A percentile compares a stretch with the other conserved stretches of the same genome.
Evolutionary conservation across 768 basidiomycete genomes (phyloP).

Genomic region (Rhodotorula kratochvilovae): DNA sequence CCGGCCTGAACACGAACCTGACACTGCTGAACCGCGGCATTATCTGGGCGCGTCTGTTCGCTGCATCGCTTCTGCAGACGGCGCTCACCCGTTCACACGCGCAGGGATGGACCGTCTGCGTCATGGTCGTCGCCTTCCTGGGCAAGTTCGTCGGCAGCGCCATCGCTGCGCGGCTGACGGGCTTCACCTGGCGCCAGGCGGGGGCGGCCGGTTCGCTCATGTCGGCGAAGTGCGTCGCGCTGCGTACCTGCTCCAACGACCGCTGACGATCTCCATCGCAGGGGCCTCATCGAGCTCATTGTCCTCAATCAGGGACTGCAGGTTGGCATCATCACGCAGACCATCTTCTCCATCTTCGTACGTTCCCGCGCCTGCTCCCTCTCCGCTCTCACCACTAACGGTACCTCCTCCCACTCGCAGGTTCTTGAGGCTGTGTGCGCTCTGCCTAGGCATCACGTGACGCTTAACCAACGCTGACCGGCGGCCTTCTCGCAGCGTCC

Average conservation of each 20-base stretch:
- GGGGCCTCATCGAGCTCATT: slow-evolving; percentile 73
- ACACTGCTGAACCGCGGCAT: slow-evolving; percentile 68
- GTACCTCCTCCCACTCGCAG: not conserved
- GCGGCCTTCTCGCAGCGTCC: slow-evolving; percentile 56
- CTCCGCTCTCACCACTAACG: not conserved
- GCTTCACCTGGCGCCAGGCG: slow-evolving; percentile 71
- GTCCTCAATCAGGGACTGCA: slow-evolving; percentile 61
- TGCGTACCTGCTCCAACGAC: not conserved
- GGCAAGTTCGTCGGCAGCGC: slow-evolving; percentile 75
- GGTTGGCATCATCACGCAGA: slow-evolving; percentile 59
- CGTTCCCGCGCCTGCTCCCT: slow-evolving; percentile 46
- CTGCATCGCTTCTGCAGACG: too few species aligned
- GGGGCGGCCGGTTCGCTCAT: slow-evolving; percentile 80
- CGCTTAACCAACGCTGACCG: not conserved
- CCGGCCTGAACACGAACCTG: slow-evolving; percentile 75
- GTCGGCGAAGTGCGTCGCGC: slow-evolving; percentile 73
- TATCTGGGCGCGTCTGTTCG: slow-evolving; percentile 53
- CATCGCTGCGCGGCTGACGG: slow-evolving; percentile 56
- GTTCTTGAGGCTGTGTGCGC: slow-evolving; percentile 33
- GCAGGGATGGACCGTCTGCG: slow-evolving; percentile 62
- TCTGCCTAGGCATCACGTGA: too few species aligned
- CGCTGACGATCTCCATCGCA: slow-evolving; percentile 49
- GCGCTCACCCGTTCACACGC: not conserved
- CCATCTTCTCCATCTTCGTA: slow-evolving; percentile 86
- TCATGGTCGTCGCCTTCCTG: slow-evolving; percentile 68